Evolutionary conservation across 208 protist genomes (phyloP), one percentile per base, ranked within the genome.

Genomic region (Wallacemonas rigidus): DNA sequence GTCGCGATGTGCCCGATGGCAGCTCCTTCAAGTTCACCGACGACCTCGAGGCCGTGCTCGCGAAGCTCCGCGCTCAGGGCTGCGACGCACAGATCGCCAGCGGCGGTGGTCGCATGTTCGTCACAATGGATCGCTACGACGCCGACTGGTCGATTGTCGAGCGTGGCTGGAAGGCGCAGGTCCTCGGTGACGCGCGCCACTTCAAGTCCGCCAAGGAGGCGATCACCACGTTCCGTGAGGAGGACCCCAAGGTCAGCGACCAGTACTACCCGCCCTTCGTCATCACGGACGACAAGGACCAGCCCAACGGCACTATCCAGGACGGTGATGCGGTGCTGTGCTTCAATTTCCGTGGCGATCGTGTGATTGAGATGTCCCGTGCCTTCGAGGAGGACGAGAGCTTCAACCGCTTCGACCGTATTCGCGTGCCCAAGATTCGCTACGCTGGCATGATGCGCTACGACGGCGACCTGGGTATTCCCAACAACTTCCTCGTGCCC

Each of bases 381-480:
- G 95, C 96, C 58, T 98, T 98, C 72, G 95, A 98, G 76, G 92
- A 94, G 53, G 71, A 57, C 3, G 83, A 90, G 51, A 88, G 90
- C 40, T 98, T 98, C 82, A 74, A 81, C 69, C 89, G 93, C 60
- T 98, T 98, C 64, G 91, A 97, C 65, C 90, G 95, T 71, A 86
- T 95, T n/a, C 91, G 93, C 50, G 70, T 92, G 58, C 94, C 94
- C 11, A 95, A 95, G 80, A 83, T 98, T 60, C 89, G 87, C 60
- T 98, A 97, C 80, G 95, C 93, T 2, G 97, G 97, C 61, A 93
- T 98, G 83, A 96, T 98, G 89, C 90, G 95, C 76, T 98, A 98
- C 86, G 97, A 98, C 68, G 93, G 93, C 48, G 97, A 98, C 67
- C 77, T 97, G 17, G 87, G 96, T 64, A 96, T 98, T 77, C 97